Percentiles rank a stretch among this genome's conserved stretches.
Conservation (phyloP, 202 grass and related monocot genomes). For the Dendrocalamus latiflorus region DNA sequence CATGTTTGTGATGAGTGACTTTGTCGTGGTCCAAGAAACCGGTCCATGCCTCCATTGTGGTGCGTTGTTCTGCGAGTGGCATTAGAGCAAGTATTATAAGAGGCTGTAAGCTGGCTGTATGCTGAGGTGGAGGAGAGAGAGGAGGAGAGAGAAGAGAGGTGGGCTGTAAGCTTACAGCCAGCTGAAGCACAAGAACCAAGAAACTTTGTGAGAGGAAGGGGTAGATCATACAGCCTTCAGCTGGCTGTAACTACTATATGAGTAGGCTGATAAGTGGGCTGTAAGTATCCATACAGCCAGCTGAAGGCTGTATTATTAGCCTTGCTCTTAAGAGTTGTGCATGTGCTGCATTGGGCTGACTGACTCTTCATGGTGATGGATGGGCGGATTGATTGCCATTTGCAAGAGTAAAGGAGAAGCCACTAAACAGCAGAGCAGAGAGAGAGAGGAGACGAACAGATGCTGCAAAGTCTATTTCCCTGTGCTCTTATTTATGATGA, state of each 20-base stretch:
- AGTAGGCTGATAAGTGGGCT: no score
- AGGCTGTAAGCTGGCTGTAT: no score
- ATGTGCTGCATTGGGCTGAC: slow-evolving; percentile 31
- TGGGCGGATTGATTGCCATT: slow-evolving; percentile 24
- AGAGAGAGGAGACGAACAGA: slow-evolving; percentile 5
- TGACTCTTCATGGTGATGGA: slow-evolving; percentile 11
- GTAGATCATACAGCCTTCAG: no score
- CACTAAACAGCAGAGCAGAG: not conserved
- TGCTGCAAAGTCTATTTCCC: slow-evolving; percentile 35
- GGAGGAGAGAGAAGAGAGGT: no score
- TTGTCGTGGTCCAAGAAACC: slow-evolving; percentile 16
- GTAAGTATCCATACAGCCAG: no score
- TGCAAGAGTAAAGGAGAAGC: slow-evolving; percentile 21
- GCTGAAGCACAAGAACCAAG: no score
- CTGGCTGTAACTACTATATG: no score
- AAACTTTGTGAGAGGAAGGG: no score
- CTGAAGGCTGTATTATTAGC: no score
- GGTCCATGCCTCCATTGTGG: not conserved
- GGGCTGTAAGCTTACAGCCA: no score
- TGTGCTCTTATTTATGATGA: slow-evolving; percentile 55
- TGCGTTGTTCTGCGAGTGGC: not conserved
- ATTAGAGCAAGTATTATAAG: no score
- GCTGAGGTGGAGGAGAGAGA: no score
- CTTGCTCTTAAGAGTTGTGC: not conserved
- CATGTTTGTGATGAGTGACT: slow-evolving; percentile 24